Percentiles rank a stretch among this genome's conserved stretches.
These are phyloP conservation scores for Spiraea crenata DNA, from an alignment of 331 rosid genomes.

Conservation along the genomic window DNA sequence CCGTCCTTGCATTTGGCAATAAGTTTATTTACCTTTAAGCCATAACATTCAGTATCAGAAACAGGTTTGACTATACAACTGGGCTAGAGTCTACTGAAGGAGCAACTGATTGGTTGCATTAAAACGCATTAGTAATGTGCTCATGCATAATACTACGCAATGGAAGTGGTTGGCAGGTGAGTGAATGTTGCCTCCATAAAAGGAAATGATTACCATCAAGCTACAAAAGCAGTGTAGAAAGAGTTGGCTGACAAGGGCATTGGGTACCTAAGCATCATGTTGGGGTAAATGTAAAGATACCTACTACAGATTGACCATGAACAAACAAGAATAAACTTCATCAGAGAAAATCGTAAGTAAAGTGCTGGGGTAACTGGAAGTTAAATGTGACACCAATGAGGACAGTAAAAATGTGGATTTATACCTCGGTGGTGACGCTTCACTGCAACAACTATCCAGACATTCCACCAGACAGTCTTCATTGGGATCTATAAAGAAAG, in stretches of 20 bases:
- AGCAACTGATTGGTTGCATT: neutral
- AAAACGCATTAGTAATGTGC: neutral
- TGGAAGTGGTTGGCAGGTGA: neutral
- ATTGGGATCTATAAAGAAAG: slow-evolving; percentile 76
- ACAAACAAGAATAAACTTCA: neutral
- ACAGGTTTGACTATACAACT: neutral
- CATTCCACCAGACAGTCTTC: slow-evolving; percentile 70
- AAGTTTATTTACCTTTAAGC: no score
- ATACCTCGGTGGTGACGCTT: slow-evolving; percentile 68
- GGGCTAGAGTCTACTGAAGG: neutral
- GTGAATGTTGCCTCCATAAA: neutral
- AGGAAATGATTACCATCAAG: neutral
- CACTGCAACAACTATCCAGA: slow-evolving; percentile 70
- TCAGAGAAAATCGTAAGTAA: neutral
- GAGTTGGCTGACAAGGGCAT: neutral
- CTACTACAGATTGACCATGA: neutral
- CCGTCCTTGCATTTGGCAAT: neutral
- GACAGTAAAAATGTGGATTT: neutral
- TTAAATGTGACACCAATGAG: neutral
- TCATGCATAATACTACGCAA: neutral
- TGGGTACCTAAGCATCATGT: neutral
- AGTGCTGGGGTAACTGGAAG: neutral
- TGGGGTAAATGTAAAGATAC: neutral
- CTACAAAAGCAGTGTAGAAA: neutral
- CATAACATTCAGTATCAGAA: neutral